A percentile compares a stretch with the other conserved stretches of the same genome.
Conservation (phyloP, 2,329 filamentous ascomycete species). For the Colletotrichum magnum region DNA sequence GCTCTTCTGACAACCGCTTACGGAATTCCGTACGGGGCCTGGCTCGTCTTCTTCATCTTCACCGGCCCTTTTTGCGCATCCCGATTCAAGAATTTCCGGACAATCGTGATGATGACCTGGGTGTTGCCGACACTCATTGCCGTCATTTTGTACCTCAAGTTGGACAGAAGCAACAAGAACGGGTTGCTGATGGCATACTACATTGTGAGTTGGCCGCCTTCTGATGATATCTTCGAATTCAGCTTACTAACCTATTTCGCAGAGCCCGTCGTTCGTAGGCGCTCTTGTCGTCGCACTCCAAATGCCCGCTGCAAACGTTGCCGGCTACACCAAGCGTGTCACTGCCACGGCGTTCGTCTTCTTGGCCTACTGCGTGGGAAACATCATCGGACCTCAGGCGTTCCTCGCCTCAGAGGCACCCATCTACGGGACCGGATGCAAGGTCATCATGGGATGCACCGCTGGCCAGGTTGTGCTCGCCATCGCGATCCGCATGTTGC, state of each 20-base stretch:
- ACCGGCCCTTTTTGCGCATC: conserved; percentile 66
- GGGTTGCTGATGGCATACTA: conserved; percentile 58
- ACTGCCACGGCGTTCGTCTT: conserved; percentile 62
- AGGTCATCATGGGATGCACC: conserved; percentile 62
- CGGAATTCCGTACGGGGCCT: conserved; percentile 68
- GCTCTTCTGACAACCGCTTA: conserved; percentile 60
- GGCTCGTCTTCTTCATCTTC: conserved; percentile 66
- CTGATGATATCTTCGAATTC: conserved; percentile 60
- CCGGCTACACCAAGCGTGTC: conserved; percentile 62
- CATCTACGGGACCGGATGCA: conserved; percentile 65
- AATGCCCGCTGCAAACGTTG: conserved; percentile 63
- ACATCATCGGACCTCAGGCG: conserved; percentile 56
- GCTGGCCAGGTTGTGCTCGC: conserved; percentile 55
- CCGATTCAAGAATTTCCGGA: conserved; percentile 63
- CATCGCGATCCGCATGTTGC: conserved; percentile 50
- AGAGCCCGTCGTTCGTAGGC: conserved; percentile 56
- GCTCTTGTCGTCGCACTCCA: conserved; percentile 65
- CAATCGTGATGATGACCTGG: conserved; percentile 66
- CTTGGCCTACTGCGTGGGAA: conserved; percentile 56
- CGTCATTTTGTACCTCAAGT: conserved; percentile 55
- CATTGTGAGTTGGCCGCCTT: conserved; percentile 57
- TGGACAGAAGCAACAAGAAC: conserved; percentile 52
- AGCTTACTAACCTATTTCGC: conserved; percentile 47
- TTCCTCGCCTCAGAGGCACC: conserved; percentile 54
- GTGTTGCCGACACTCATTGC: conserved; percentile 60